Evolutionary conservation across 1,284 basidiomycete species (phyloP).

Genomic region (Ceratobasidium sp.): DNA sequence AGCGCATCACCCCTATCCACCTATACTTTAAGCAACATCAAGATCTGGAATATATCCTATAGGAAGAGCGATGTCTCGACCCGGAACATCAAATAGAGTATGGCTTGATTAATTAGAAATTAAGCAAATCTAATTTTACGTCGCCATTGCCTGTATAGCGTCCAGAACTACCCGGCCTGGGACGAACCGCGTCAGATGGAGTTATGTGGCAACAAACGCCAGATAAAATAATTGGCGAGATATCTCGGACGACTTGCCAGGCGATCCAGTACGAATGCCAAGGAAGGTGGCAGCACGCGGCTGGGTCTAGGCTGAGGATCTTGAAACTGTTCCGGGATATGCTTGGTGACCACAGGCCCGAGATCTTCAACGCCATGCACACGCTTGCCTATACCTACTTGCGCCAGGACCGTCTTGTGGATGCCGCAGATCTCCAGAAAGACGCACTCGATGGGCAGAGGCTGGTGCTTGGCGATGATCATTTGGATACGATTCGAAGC

Average conservation of each 20-base stretch:
- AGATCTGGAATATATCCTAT: too few species aligned
- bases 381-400: background rate
- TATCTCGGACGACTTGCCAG: background rate
- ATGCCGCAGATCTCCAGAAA: background rate
- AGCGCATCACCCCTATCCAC: too few species aligned
- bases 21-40: too few species aligned
- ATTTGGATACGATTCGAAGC: conserved; percentile 1
- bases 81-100: too few species aligned
- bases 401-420: background rate
- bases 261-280: background rate
- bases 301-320: background rate
- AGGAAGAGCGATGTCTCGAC: too few species aligned
- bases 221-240: background rate
- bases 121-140: too few species aligned
- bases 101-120: too few species aligned
- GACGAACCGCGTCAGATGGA: background rate
- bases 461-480: background rate
- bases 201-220: background rate
- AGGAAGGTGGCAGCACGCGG: background rate
- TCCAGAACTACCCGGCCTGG: background rate
- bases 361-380: background rate
- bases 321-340: background rate
- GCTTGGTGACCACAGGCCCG: background rate
- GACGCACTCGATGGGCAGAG: background rate
- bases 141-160: too few species aligned